Evolutionary conservation across 2,329 filamentous ascomycete species (phyloP).

Genomic region (Trichoderma oligosporum): DNA sequence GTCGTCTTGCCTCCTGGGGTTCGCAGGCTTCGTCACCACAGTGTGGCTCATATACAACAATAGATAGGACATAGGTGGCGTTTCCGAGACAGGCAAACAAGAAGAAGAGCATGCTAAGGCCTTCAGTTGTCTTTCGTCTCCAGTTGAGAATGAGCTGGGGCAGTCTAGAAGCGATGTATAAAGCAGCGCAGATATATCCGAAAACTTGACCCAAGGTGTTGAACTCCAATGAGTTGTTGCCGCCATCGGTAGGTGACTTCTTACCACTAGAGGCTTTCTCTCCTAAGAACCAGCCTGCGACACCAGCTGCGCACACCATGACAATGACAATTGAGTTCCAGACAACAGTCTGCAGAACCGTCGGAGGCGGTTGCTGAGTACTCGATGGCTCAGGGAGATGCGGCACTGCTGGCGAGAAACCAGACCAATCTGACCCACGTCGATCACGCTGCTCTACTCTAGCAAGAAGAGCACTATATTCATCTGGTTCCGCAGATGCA

Average conservation of each 20-base stretch:
- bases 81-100: conserved; percentile 95
- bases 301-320: conserved; percentile 78
- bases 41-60: conserved; percentile 80
- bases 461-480: conserved; percentile 51
- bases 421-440: conserved; percentile 54
- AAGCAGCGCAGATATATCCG: conserved; percentile 82
- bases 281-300: conserved; percentile 78
- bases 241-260: conserved; percentile 37
- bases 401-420: conserved; percentile 77
- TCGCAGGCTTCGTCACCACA: conserved; percentile 57
- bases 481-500: conserved; percentile 40
- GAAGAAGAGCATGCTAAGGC: conserved; percentile 91
- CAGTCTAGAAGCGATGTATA: conserved; percentile 85
- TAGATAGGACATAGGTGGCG: conserved; percentile 85
- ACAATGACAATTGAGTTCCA: conserved; percentile 75
- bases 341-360: conserved; percentile 53
- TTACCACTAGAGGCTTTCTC: conserved; percentile 37
- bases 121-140: conserved; percentile 86
- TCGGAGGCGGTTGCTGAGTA: conserved; percentile 46
- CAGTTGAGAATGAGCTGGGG: conserved; percentile 92
- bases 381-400: conserved; percentile 53
- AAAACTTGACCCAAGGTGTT: conserved; percentile 82
- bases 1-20: conserved; percentile 58
- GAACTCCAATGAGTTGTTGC: conserved; percentile 57
- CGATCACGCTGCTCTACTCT: conserved; percentile 45